Evolutionary conservation across 2,329 filamentous ascomycete species (phyloP).

Genomic region (Colletotrichum sp.): DNA sequence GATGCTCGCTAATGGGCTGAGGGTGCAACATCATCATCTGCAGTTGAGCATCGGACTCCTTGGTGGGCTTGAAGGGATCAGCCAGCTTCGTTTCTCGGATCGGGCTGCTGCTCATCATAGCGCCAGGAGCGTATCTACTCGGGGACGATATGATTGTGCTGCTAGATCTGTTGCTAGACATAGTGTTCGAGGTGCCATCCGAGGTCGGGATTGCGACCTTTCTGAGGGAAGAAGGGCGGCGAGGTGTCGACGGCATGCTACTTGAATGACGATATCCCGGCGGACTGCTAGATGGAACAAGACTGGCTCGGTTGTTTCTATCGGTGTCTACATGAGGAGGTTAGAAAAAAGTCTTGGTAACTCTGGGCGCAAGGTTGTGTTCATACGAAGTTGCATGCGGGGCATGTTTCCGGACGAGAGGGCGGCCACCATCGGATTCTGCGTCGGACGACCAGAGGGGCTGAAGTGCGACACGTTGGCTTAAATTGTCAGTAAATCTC

Average conservation of each 20-base stretch:
- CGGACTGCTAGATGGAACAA: not conserved
- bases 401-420: not conserved
- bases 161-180: not conserved
- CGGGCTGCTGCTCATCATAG: not conserved
- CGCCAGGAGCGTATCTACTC: not conserved
- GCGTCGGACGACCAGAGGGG: not conserved
- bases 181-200: not conserved
- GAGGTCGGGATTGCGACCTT: not conserved
- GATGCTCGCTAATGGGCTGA: not conserved
- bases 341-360: not conserved
- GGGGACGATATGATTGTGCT: not conserved
- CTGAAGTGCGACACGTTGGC: not conserved
- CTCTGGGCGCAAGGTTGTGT: too few species aligned
- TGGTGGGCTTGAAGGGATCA: not conserved
- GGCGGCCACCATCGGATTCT: not conserved
- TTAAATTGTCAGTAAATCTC: not conserved
- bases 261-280: not conserved
- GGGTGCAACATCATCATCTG: not conserved
- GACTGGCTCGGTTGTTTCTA: constrained; percentile 1
- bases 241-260: not conserved
- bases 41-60: not conserved
- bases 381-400: not conserved
- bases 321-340: not conserved
- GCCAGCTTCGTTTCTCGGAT: not conserved
- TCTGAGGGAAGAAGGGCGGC: not conserved